Base-by-base conservation (phyloP, 2,329 filamentous ascomycete genomes). In the Dactylonectria estremocensis region DNA sequence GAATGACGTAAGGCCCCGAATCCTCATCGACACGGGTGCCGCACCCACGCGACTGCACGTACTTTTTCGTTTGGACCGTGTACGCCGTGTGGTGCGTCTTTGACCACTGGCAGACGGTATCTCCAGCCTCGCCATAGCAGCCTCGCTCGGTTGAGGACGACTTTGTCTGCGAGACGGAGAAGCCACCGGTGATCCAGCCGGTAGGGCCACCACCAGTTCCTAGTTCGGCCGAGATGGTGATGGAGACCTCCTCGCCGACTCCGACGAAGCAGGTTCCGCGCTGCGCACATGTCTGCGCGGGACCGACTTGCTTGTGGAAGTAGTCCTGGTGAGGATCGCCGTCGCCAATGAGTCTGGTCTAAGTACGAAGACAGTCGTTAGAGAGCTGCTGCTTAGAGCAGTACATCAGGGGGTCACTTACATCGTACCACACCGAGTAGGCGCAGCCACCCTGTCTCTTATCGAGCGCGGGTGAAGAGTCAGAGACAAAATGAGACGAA, bases 21-120 rank as follows among this genome's bases (percentile, higher is more conserved):
- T 48, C 45, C 11, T 50, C 46, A 5, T 50, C 46, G 6, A 48
- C 45, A 0, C 18, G 20, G 45, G 11, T 48, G 3, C 18, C 11
- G 45, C 45, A 48, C 9, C n/a, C 20, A 5, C 45, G 45, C 20
- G 45, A 48, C 18, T 48, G 46, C 13, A 10, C 46, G 8, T 50
- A 50, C 46, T 50, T 28, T 2, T 20, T 50, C 46, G 46, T 50
- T 7, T 28, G 20, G 1, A 50, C 46, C 3, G 46, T 50, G 22
- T 50, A 50, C 13, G 46, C 46, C 46, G 46, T 50, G 46, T 50
- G 46, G 13, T 50, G 46, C 13, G 46, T 50, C 22, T 50, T 50
- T 9, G 46, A 16, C 46, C 46, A 50, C 14, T 50, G 46, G 46
- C 46, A 50, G 22, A 50, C 46, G 22, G 10, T 50, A 22, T 50